Evolutionary conservation across 2,329 filamentous ascomycete genomes (phyloP), one percentile per base, ranked within the genome.

Genomic region (Blumeria hordei): DNA sequence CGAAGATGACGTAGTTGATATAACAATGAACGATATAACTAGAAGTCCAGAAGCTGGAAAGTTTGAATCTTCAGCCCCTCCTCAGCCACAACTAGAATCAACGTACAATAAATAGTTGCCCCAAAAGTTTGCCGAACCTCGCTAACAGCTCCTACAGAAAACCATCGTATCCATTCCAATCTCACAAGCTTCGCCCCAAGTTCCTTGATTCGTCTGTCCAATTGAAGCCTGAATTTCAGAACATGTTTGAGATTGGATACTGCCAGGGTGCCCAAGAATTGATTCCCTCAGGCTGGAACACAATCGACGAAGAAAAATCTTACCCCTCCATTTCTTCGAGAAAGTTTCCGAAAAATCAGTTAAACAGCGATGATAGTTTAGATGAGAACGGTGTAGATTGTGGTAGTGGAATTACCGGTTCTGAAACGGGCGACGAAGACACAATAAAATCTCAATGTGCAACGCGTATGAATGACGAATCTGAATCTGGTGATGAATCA

Each of bases 1-100:
- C 9, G 90, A 95, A 66, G 88, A 95, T 58, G 86, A 86, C 58
- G 78, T 95, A 63, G 85, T 96, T 6, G 85, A 95, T 64, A 81
- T 98, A 14, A 85, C 84, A 0, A 88, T 95, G 81, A 80, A 79
- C 54, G 35, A 33, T 51, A 28, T n/a, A 2, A 6, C 21, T 16
- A 6, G 14, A 53, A 18, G 16, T 53, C 12, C 9, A 39, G 51
- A 54, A 39, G 8, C 8, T 34, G 7, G 18, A 11, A 51, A 51
- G 3, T 28, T 34, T 35, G 35, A 51, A 51, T 21, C 28, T 14
- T 33, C 33, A 7, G n/a, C 28, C 12, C 45, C 1, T 16, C 11
- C 21, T 6, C 33, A 50, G 11, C 1, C 28, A 5, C n/a, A 12
- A n/a, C 11, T 3, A 33, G 9, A 3, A 1, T 35, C 12, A 33